Base-by-base conservation (phyloP, 2,329 filamentous ascomycete species). In the Clathrospora elynae region DNA sequence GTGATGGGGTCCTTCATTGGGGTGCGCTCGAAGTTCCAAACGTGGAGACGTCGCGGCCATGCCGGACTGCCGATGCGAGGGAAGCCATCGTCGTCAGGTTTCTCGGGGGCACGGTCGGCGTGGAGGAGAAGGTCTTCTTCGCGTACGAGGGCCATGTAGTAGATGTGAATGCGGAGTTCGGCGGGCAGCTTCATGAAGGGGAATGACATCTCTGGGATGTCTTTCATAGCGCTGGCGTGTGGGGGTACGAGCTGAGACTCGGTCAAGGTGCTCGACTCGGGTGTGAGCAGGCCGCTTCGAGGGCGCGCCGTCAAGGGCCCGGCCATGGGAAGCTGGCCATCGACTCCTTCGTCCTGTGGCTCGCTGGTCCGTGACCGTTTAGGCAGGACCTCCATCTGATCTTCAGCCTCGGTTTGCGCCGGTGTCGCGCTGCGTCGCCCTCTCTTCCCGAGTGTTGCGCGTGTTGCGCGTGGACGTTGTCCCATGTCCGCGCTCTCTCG, bases 111-210 rank as follows among this genome's bases (percentile, higher is more conserved):
- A 18, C 56, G 53, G 12, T 48, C 30, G 19, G 55, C 49, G 39
- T 68, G 64, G 1, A 71, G 59, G 12, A 61, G 40, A 13, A 71
- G 53, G 1, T 68, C 61, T 8, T 53, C 47, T 11, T 57, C 49
- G 13, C 65, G 59, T 4, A 53, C 47, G 11, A 72, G 63, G 0
- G 63, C 62, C 57, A 67, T 64, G 41, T 72, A 64, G 53, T 76
- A 77, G 42, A 77, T 71, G 43, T 72, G 64, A 13, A 75, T 56
- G 12, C 74, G 66, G n/a, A 76, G 64, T 51, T 76, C 74, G n/a
- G 73, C 67, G 2, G 73, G 73, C n/a, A 75, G 59, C 9, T 67
- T 53, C 66, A 74, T 71, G 48, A 75, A 67, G 1, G 63, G 66
- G 47, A 75, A 72, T 14, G 52, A 28, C 6, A 45, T 18, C 24